These are phyloP conservation scores for Melampsora occidentalis DNA, from an alignment of 1,284 basidiomycete species.

Conservation along the genomic window DNA sequence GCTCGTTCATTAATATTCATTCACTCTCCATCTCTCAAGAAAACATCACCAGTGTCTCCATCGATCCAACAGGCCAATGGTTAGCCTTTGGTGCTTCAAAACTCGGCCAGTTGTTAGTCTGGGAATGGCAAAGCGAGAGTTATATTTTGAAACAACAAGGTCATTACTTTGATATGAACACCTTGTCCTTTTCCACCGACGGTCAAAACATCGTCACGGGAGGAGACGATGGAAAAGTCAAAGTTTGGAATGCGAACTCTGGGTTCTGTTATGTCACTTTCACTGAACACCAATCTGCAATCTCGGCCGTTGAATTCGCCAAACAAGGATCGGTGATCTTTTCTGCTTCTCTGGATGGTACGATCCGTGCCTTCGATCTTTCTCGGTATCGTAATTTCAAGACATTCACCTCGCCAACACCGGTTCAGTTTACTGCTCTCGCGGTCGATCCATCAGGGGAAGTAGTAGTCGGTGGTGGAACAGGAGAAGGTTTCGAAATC, in stretches of 20 bases:
- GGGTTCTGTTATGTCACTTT: conserved; percentile 99
- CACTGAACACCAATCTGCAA: conserved; percentile 82
- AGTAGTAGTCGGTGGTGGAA: conserved; percentile 80
- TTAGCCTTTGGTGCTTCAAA: conserved; percentile 94
- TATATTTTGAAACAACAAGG: conserved; percentile 98
- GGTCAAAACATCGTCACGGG: conserved; percentile 94
- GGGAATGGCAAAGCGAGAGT: conserved; percentile 99
- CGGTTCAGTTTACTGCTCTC: conserved; percentile 91
- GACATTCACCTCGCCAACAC: conserved; percentile 91
- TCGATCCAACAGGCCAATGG: conserved; percentile 93
- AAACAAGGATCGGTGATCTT: conserved; percentile 93
- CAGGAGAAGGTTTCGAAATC: conserved; percentile 81
- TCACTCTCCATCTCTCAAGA: conserved; percentile 96
- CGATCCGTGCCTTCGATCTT: conserved; percentile 92
- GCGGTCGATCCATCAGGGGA: conserved; percentile 96
- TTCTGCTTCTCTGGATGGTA: conserved; percentile 92
- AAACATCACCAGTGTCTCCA: conserved; percentile 90
- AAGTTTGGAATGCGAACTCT: conserved; percentile 90
- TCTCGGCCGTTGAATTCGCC: conserved; percentile 84
- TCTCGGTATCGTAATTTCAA: conserved; percentile 97
- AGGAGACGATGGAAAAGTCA: conserved; percentile 97
- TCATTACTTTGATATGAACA: conserved; percentile 98
- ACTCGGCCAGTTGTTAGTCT: conserved; percentile 93
- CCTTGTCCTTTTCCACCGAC: conserved; percentile 82
- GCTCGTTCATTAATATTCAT: conserved; percentile 84